Percentiles rank a stretch among this genome's conserved stretches.
phyloP scores from a whole-genome alignment of 805 yeast species.

The Clavispora asparagi region DNA sequence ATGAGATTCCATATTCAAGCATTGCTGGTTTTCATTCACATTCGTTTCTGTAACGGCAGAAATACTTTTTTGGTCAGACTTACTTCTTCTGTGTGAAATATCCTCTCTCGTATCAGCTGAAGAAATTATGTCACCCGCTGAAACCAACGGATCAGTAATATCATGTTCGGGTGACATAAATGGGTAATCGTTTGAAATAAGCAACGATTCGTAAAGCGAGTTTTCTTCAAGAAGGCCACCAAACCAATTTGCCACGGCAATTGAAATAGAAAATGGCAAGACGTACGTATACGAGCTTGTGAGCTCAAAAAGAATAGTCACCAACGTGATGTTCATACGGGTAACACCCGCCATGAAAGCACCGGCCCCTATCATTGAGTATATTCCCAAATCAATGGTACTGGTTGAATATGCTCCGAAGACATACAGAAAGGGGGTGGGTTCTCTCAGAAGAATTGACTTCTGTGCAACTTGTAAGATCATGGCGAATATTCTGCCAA shows the following conservation, averaged over 20 bases:
- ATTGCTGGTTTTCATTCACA: not conserved
- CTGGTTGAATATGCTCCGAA: constrained; percentile 3
- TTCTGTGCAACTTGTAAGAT: constrained; percentile 27
- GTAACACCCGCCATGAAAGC: constrained; percentile 56
- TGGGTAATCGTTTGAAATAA: constrained; percentile 47
- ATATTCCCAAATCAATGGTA: constrained; percentile 44
- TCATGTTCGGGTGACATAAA: constrained; percentile 42
- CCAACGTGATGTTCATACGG: constrained; percentile 49
- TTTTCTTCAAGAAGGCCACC: constrained; percentile 47
- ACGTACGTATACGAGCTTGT: constrained; percentile 55
- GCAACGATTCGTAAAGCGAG: constrained; percentile 46
- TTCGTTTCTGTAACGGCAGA: not conserved
- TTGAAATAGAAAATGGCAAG: constrained; percentile 50
- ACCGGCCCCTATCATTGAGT: constrained; percentile 52
- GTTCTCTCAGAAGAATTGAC: not conserved
- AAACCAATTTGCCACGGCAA: constrained; percentile 54
- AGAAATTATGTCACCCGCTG: constrained; percentile 32
- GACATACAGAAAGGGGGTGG: not conserved
- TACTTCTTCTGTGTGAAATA: not conserved
- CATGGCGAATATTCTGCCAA: constrained; percentile 51
- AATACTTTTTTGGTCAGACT: not conserved
- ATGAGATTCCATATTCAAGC: not conserved
- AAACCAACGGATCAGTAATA: constrained; percentile 25
- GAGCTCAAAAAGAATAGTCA: constrained; percentile 47
- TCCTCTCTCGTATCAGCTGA: not conserved